These are phyloP conservation scores for Hydrangea macrophylla DNA, from an alignment of 148 eudicot genomes.

Conservation along the genomic window DNA sequence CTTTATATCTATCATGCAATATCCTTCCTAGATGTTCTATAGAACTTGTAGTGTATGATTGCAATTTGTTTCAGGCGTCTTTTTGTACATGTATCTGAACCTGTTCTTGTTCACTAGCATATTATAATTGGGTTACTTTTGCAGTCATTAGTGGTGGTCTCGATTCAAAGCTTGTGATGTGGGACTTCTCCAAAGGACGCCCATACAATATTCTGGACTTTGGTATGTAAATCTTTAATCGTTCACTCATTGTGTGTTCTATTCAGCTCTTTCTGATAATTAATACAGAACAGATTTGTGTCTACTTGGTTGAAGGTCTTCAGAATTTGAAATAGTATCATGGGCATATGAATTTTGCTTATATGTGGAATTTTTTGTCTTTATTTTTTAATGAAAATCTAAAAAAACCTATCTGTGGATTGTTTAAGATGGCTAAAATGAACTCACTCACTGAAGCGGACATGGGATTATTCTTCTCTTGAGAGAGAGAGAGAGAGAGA, in stretches of 20 bases:
- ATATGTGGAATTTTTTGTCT: too few species aligned
- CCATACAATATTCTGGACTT: constrained; percentile 66
- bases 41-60: background rate
- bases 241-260: background rate
- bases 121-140: constrained; percentile 10
- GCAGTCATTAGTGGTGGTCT: constrained; percentile 94
- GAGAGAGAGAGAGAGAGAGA: too few species aligned
- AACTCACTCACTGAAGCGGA: too few species aligned
- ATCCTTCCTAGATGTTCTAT: background rate
- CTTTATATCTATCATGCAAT: too few species aligned
- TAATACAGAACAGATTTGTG: background rate
- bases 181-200: constrained; percentile 98
- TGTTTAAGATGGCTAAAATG: too few species aligned
- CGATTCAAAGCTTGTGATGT: constrained; percentile 90
- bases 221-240: constrained; percentile 38
- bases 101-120: constrained; percentile 3
- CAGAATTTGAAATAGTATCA: constrained; percentile 1
- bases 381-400: too few species aligned
- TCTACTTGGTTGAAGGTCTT: background rate
- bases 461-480: too few species aligned
- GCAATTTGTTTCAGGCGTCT: background rate
- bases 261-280: background rate
- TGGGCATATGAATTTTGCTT: too few species aligned
- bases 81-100: constrained; percentile 7
- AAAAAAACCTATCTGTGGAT: too few species aligned